Evolutionary conservation across 164 flowering plant genomes (phyloP).

Genomic region (Chloranthus sessilifolius): DNA sequence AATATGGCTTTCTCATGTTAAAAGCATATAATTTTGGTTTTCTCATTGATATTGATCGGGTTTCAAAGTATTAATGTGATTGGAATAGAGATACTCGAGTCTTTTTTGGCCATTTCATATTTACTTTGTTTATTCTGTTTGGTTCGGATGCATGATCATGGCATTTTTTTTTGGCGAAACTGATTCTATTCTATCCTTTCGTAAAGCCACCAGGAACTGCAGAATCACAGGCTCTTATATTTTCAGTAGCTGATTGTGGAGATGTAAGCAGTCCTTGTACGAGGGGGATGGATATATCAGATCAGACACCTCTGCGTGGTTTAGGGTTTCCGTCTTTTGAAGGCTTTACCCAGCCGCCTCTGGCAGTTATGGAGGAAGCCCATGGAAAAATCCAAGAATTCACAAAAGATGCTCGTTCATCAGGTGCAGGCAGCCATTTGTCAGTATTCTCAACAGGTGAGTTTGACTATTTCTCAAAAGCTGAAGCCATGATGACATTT

Average conservation of each 20-base stretch:
- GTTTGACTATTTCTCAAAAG: slow-evolving; percentile 74
- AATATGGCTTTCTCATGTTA: too few relatives aligned
- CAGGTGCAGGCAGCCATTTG: slow-evolving; percentile 34
- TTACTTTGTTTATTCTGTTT: background rate
- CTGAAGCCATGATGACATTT: slow-evolving; percentile 88
- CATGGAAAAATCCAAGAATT: slow-evolving; percentile 47
- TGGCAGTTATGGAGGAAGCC: slow-evolving; percentile 44
- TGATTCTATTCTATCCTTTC: slow-evolving; percentile 18
- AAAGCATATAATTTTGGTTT: too few relatives aligned
- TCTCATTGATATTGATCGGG: background rate
- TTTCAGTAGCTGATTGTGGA: slow-evolving; percentile 64
- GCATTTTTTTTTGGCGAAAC: slow-evolving; percentile 5
- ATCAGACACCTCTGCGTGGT: slow-evolving; percentile 65
- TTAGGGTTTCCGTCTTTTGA: slow-evolving; percentile 56
- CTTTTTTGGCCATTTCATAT: too few relatives aligned
- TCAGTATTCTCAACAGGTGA: slow-evolving; percentile 44
- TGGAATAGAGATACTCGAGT: background rate
- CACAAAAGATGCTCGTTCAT: slow-evolving; percentile 26
- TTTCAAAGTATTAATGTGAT: background rate
- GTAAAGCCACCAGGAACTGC: slow-evolving; percentile 96
- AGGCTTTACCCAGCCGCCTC: slow-evolving; percentile 47
- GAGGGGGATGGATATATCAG: slow-evolving; percentile 67
- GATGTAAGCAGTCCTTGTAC: slow-evolving; percentile 71
- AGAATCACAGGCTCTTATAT: slow-evolving; percentile 67
- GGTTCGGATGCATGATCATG: background rate